Conservation (phyloP, 805 yeast species). For the Lachancea quebecensis region DNA sequence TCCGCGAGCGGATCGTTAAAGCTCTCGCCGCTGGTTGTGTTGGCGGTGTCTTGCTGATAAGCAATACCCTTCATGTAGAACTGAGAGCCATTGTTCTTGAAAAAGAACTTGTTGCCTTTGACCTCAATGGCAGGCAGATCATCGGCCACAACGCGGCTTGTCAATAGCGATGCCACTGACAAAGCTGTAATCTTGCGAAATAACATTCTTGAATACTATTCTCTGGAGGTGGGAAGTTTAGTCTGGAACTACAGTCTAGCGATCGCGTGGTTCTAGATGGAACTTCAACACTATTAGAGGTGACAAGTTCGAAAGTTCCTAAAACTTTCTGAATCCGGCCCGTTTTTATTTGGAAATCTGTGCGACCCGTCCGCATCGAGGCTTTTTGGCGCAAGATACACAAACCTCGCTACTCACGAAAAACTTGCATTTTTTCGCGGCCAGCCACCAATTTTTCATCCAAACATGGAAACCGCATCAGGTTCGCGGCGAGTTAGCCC, state of each 20-base stretch:
- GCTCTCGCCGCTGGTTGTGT: conserved; percentile 37
- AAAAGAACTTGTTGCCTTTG: conserved; percentile 72
- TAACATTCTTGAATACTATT: conserved; percentile 23
- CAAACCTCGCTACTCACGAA: neutral
- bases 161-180: conserved; percentile 26
- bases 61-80: conserved; percentile 75
- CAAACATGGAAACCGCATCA: too few relatives aligned
- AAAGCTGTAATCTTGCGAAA: conserved; percentile 33
- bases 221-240: neutral
- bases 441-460: neutral
- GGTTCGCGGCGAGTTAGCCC: too few relatives aligned
- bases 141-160: conserved; percentile 32
- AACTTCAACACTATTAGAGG: neutral
- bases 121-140: conserved; percentile 61
- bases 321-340: neutral
- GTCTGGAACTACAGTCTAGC: neutral
- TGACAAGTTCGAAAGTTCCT: neutral
- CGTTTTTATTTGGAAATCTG: neutral
- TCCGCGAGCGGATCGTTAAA: conserved; percentile 71
- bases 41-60: conserved; percentile 63
- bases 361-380: conserved; percentile 1
- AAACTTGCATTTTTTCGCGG: neutral
- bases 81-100: conserved; percentile 70
- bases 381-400: conserved; percentile 1
- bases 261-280: neutral